These are phyloP conservation scores for Tripidium arundinaceum DNA, from an alignment of 202 grass and related monocot genomes.

Conservation along the genomic window DNA sequence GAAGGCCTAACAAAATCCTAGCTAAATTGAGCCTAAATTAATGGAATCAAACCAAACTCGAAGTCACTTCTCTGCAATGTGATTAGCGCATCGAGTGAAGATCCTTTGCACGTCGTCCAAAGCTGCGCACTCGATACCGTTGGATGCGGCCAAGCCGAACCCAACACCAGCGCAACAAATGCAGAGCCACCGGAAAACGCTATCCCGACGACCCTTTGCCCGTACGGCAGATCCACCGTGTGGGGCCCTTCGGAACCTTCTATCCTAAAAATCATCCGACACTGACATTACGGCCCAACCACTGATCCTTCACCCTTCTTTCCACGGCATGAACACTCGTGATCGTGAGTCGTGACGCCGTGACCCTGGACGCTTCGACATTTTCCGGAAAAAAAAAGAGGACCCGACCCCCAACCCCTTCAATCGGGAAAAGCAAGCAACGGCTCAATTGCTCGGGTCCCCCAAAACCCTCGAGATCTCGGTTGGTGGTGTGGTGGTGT, in stretches of 20 bases:
- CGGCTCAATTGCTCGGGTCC: constrained; percentile 29
- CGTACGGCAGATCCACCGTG: neutral
- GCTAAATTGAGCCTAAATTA: too few species aligned
- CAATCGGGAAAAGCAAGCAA: constrained; percentile 31
- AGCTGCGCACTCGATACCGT: too few species aligned
- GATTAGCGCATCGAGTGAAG: too few species aligned
- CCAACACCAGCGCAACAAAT: too few species aligned
- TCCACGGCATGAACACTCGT: neutral
- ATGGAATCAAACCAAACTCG: too few species aligned
- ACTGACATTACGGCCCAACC: neutral
- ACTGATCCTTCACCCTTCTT: neutral
- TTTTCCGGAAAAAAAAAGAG: neutral
- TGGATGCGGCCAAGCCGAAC: too few species aligned
- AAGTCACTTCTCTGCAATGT: too few species aligned
- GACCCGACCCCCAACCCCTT: neutral
- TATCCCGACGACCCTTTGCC: neutral
- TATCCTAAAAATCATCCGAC: neutral
- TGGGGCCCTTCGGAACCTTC: neutral
- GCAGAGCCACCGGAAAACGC: neutral
- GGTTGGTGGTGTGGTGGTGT: neutral
- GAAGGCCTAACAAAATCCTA: too few species aligned
- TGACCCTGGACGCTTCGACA: constrained; percentile 1
- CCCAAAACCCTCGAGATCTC: constrained; percentile 38
- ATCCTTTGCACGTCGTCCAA: too few species aligned
- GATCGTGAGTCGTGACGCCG: neutral